These are phyloP conservation scores for Colletotrichum camelliae DNA, from an alignment of 2,329 filamentous ascomycete species.

Conservation along the genomic window DNA sequence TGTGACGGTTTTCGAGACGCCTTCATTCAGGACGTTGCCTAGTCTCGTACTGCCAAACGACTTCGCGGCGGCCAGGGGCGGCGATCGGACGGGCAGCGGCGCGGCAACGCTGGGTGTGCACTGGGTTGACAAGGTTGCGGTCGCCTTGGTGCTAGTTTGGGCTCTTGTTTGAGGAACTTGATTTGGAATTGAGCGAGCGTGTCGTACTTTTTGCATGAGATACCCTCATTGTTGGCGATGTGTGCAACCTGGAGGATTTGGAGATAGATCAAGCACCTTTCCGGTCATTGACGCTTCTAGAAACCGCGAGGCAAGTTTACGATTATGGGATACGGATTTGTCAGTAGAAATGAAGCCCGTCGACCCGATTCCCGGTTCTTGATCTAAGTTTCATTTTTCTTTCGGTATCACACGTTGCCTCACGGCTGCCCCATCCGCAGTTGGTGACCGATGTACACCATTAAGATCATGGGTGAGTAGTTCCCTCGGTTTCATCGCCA, in stretches of 20 bases:
- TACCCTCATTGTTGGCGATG: background rate
- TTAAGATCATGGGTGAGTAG: accelerated
- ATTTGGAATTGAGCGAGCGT: background rate
- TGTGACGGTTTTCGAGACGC: conserved; percentile 13
- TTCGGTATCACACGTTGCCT: background rate
- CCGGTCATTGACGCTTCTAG: background rate
- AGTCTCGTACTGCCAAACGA: conserved; percentile 1
- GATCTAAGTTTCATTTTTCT: background rate
- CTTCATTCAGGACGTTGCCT: background rate
- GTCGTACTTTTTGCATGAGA: background rate
- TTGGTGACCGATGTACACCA: background rate
- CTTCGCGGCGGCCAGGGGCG: background rate
- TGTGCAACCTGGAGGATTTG: background rate
- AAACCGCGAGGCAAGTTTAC: background rate
- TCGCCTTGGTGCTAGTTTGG: background rate
- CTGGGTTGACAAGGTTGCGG: background rate
- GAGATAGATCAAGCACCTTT: background rate
- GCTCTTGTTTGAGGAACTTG: background rate
- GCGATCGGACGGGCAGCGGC: background rate
- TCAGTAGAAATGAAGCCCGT: background rate
- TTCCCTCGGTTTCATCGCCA: no score
- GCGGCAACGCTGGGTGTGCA: background rate
- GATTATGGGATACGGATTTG: background rate
- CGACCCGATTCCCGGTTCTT: background rate
- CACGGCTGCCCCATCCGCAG: background rate